These are phyloP conservation scores for Chaetomium sp. DNA, from an alignment of 2,329 filamentous ascomycete genomes.

Conservation along the genomic window DNA sequence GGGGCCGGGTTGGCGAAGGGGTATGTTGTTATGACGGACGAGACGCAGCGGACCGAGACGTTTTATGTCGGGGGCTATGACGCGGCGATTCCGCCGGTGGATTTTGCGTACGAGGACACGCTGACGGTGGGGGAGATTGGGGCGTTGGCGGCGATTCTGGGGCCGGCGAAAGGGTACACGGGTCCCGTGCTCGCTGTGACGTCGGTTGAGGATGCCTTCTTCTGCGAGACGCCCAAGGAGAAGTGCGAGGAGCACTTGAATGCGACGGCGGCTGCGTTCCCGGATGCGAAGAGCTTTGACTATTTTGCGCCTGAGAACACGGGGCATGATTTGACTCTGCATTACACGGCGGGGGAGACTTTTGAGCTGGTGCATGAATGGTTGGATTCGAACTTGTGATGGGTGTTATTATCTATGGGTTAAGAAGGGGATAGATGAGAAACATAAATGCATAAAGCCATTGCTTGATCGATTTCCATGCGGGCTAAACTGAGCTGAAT, in stretches of 20 bases:
- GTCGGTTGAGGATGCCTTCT: conserved; percentile 21
- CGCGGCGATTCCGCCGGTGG: conserved; percentile 12
- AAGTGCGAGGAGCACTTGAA: conserved; percentile 21
- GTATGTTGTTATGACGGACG: conserved; percentile 20
- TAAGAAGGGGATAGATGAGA: not conserved
- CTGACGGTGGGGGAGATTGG: conserved; percentile 25
- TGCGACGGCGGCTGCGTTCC: conserved; percentile 16
- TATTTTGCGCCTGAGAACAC: conserved; percentile 18
- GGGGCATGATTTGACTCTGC: conserved; percentile 28
- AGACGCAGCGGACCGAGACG: not conserved
- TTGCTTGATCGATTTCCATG: no score
- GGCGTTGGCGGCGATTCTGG: conserved; percentile 7
- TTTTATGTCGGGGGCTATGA: conserved; percentile 20
- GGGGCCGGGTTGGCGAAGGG: conserved; percentile 10
- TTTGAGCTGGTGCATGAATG: conserved; percentile 23
- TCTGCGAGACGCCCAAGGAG: conserved; percentile 18
- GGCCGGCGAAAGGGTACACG: conserved; percentile 13
- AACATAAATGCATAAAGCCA: not conserved
- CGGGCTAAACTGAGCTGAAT: no score
- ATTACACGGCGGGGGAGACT: conserved; percentile 31
- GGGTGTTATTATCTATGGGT: no score
- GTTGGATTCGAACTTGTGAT: conserved; percentile 19
- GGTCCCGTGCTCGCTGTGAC: conserved; percentile 24
- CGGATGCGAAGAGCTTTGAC: conserved; percentile 12
- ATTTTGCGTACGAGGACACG: conserved; percentile 26